phyloP scores from a whole-genome alignment of 1,139 yeast genomes.

The Suhomyces bokatorum region DNA sequence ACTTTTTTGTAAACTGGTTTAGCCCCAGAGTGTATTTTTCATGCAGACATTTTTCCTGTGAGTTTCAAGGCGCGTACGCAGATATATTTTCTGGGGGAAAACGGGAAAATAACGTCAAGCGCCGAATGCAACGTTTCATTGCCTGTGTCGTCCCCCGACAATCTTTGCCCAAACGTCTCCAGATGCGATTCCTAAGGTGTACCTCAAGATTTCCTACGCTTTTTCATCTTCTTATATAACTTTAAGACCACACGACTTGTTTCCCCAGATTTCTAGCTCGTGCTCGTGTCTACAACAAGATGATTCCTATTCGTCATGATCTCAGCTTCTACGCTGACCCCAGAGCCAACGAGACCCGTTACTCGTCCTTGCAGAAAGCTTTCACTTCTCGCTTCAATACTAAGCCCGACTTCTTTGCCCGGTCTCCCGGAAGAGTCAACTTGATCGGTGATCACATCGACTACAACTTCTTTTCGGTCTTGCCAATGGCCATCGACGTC shows the following conservation, averaged over 20 bases:
- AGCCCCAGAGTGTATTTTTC: neutral
- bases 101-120: neutral
- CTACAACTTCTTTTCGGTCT: conserved; percentile 64
- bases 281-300: neutral
- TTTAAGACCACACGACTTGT: neutral
- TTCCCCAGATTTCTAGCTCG: neutral
- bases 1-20: neutral
- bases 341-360: conserved; percentile 27
- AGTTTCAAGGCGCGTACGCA: neutral
- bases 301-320: conserved; percentile 36
- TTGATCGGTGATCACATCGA: conserved; percentile 77
- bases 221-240: neutral
- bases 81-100: neutral
- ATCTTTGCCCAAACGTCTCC: neutral
- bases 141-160: conserved; percentile 2
- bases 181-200: neutral
- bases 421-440: conserved; percentile 77
- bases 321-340: conserved; percentile 39
- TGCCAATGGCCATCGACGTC: conserved; percentile 75
- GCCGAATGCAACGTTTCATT: conserved; percentile 8
- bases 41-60: conserved; percentile 4
- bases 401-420: conserved; percentile 47
- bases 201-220: neutral
- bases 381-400: conserved; percentile 26
- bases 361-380: conserved; percentile 19